Base-by-base conservation (phyloP, 2,329 filamentous ascomycete species). In the Trichoderma sp. region DNA sequence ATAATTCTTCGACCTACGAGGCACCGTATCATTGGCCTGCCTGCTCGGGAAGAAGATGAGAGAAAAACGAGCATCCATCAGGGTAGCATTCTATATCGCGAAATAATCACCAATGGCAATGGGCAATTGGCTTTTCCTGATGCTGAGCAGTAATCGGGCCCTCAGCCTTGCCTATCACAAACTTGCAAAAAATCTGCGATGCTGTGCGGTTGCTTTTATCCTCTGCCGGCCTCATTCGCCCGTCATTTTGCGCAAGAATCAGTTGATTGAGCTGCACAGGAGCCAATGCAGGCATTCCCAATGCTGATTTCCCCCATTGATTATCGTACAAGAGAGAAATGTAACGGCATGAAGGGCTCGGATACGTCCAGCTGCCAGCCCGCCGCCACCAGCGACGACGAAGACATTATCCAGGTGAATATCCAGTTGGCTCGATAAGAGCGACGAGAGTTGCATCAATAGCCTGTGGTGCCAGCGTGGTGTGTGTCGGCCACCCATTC, bases 1-100 rank as follows among this genome's bases (percentile, higher is more conserved):
- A 73, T 73, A 73, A 73, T 73, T 65, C 71, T 73, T 73, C 60
- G 60, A 65, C 71, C 33, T 73, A 73, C 71, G 71, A 73, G 71
- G 71, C 71, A 73, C 14, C 60, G 21, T 21, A 4, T 24, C 14
- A 73, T 73, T 73, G 71, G 71, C 31, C 41, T 56, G 31, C 41
- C 14, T 56, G 29, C 18, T 62, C 24, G 65, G 65, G 41, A 68
- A 29, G 38, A 45, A 45, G 56, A 31, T 27, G 45, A 56, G 50
- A 18, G 12, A 60, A 31, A 50, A 16, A 24, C 1, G 59, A 64
- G 71, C 29, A 64, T 73, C 59, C 71, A 65, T 73, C 41, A 53
- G 38, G 41, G 69, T 56, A 33, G 41, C 60, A 24, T 56, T 73
- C 60, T 73, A 62, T 50, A 65, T 73, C 71, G 71, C 71, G 27